phyloP scores from a whole-genome alignment of 768 basidiomycete species.

The Hygrocybe punicea region DNA sequence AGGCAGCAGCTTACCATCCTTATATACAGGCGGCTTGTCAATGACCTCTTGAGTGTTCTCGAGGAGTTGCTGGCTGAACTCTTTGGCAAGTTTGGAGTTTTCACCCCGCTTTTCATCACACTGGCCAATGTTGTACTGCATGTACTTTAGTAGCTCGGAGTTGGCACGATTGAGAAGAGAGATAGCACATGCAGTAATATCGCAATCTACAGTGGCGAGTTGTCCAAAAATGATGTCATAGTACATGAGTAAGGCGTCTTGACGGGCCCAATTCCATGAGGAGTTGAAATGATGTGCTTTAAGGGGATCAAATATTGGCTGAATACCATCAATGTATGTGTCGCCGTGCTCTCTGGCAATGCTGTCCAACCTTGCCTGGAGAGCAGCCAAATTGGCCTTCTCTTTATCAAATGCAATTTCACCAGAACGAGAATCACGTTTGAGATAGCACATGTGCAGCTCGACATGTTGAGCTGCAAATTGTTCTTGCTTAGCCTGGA shows the following conservation, averaged over 20 bases:
- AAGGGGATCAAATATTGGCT: no score
- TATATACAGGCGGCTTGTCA: no score
- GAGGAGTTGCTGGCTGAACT: slow-evolving; percentile 93
- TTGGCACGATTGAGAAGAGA: slow-evolving; percentile 97
- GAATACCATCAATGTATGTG: no score
- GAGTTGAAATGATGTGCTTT: no score
- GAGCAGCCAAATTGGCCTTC: no score
- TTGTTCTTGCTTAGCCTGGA: slow-evolving; percentile 88
- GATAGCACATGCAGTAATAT: slow-evolving; percentile 96
- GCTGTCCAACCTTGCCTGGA: no score
- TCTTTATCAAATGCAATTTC: no score
- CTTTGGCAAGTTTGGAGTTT: slow-evolving; percentile 92
- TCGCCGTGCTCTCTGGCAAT: no score
- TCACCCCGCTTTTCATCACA: slow-evolving; percentile 80
- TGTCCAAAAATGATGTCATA: slow-evolving; percentile 98
- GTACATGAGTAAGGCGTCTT: slow-evolving; percentile 94
- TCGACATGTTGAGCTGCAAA: slow-evolving; percentile 93
- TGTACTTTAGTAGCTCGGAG: slow-evolving; percentile 81
- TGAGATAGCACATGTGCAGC: slow-evolving; percentile 96
- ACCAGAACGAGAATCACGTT: no score
- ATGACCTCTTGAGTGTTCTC: slow-evolving; percentile 90
- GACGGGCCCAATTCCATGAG: slow-evolving; percentile 99
- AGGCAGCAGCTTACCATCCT: slow-evolving; percentile 46
- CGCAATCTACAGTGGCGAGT: no score
- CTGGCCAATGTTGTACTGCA: no score